phyloP scores from a whole-genome alignment of 108 stramenopile species.

The Cyclotella kingstonii region DNA sequence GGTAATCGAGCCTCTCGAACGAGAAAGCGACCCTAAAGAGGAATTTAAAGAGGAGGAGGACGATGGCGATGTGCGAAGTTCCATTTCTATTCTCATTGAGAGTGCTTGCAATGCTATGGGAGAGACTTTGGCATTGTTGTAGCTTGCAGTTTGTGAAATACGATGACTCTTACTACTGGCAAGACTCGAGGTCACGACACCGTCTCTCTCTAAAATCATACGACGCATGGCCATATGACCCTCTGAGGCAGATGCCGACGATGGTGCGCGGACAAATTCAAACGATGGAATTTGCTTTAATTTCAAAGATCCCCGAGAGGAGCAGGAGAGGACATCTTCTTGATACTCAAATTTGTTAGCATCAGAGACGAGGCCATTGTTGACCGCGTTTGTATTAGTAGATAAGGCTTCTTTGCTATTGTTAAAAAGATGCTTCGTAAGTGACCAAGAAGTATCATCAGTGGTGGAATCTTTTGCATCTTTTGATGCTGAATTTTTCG shows the following conservation, averaged over 20 bases:
- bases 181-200: not conserved
- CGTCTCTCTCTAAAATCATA: slow-evolving; percentile 28
- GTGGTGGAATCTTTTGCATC: not conserved
- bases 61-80: slow-evolving; percentile 2
- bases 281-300: slow-evolving; percentile 24
- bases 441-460: not conserved
- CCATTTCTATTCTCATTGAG: slow-evolving; percentile 46
- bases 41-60: not conserved
- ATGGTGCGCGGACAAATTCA: slow-evolving; percentile 20
- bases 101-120: slow-evolving; percentile 13
- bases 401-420: not conserved
- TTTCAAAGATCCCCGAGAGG: slow-evolving; percentile 26
- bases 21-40: slow-evolving; percentile 11
- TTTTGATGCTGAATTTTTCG: slow-evolving; percentile 17
- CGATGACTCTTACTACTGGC: not conserved
- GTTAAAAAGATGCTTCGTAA: not conserved
- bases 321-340: slow-evolving; percentile 22
- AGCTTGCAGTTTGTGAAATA: not conserved
- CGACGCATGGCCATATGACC: slow-evolving; percentile 30
- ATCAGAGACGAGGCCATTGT: not conserved
- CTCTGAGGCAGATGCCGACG: slow-evolving; percentile 7
- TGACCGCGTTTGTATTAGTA: not conserved
- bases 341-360: not conserved
- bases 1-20: slow-evolving; percentile 17
- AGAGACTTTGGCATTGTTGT: not conserved